Base-by-base conservation (phyloP, 2,329 filamentous ascomycete species). In the Shiraia sp. region DNA sequence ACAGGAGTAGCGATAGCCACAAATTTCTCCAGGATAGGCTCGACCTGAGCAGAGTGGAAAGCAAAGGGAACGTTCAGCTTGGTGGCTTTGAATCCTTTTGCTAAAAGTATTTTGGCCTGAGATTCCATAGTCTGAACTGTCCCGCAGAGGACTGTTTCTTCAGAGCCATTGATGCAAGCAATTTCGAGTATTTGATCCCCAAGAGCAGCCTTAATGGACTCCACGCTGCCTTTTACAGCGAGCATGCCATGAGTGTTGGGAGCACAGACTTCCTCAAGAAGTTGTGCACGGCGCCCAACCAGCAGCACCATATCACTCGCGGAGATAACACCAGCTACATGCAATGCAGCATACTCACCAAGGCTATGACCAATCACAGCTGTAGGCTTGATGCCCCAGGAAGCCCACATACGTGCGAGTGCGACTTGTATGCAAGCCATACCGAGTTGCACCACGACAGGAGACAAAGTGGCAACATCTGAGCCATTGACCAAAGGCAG, bases 151-250 rank as follows among this genome's bases (percentile, higher is more conserved):
- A 93, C 89, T 8, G 84, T 90, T 62, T 90, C 87, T 36, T 81
- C 75, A 0, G 85, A 83, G 0, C 85, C 82, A 55, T 95, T 95
- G 63, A 90, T 79, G 72, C 89, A 93, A 12, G 88, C 85, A 46
- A 83, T 70, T 53, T 80, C 77, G 24, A 70, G 70, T 55, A 74
- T 74, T 51, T 73, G 72, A 41, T 65, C 62, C 13, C 82, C 75
- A 45, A 78, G 68, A 36, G 76, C 76, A 16, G 79, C 75, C 31
- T 70, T 75, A 44, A 83, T 79, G 4, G 77, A 72, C 17, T 81
- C 75, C 30, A 57, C 71, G 38, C 68, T 73, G 33, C 71, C 73
- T 65, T 76, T 78, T 47, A 85, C 78, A 10, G 80, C 79, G 17
- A 86, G 64, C 83, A 86, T 86, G 23, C 77, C 77, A 55, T 90